phyloP scores from a whole-genome alignment of 2,329 filamentous ascomycete species.

The Cytospora piceicola region DNA sequence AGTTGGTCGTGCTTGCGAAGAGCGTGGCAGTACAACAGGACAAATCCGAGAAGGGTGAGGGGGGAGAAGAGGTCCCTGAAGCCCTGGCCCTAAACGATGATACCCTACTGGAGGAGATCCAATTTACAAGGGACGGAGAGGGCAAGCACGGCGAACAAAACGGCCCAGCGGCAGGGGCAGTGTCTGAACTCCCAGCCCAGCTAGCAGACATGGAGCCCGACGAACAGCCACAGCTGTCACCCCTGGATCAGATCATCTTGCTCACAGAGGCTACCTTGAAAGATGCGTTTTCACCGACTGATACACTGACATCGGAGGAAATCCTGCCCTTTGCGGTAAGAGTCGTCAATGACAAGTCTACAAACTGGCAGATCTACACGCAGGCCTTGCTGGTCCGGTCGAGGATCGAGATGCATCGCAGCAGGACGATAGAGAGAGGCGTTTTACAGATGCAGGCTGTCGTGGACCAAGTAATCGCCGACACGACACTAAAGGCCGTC shows the following conservation, averaged over 20 bases:
- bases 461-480: slow-evolving; percentile 91
- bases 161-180: slow-evolving; percentile 35
- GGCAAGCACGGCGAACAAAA: slow-evolving; percentile 42
- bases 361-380: slow-evolving; percentile 98
- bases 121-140: slow-evolving; percentile 66
- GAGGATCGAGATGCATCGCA: slow-evolving; percentile 84
- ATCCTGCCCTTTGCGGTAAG: slow-evolving; percentile 88
- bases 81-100: slow-evolving; percentile 86
- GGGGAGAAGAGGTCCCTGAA: slow-evolving; percentile 55
- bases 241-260: slow-evolving; percentile 88
- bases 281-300: slow-evolving; percentile 80
- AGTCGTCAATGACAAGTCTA: slow-evolving; percentile 84
- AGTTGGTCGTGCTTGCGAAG: slow-evolving; percentile 87
- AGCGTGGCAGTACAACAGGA: slow-evolving; percentile 56
- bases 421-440: slow-evolving; percentile 85
- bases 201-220: slow-evolving; percentile 73
- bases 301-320: slow-evolving; percentile 90
- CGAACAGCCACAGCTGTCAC: slow-evolving; percentile 77
- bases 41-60: slow-evolving; percentile 29
- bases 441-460: slow-evolving; percentile 92
- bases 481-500: slow-evolving; percentile 58
- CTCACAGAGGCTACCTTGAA: slow-evolving; percentile 86
- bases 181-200: slow-evolving; percentile 57
- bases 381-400: slow-evolving; percentile 89
- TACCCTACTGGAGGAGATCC: slow-evolving; percentile 84